Base-by-base conservation (phyloP, 257 asterid species). In the Primulina huaijiensis region DNA sequence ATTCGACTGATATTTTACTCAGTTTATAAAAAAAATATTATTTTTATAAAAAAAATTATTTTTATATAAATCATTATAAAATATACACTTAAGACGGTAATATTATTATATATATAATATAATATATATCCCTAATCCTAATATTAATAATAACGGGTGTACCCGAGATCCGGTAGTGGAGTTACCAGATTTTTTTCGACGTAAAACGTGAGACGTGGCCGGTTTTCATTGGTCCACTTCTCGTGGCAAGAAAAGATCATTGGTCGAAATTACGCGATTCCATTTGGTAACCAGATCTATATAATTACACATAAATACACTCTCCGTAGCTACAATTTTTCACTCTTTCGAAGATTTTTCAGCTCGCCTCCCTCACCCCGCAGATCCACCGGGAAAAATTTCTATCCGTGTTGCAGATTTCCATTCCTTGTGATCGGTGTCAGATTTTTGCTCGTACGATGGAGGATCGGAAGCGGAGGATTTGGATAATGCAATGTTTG, bases 181-280 rank as follows among this genome's bases (percentile, higher is more conserved):
- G 38, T 2, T 6, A 34, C 10, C 33, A 30, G 5, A 30, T 35
- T 35, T 7, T 37, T 8, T 37, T 37, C 43, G 14, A 37, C 43
- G 43, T 16, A 16, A 5, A 14, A 16, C 5, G 8, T 2, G 10
- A 4, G 9, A 80, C 85, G 88, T 69, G 88, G 74, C 85, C n/a
- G 0, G 5, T 8, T 37, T 0, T 14, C 0, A 83, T 80, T 83
- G 88, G 88, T 52, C 67, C 72, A 76, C 20, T 68, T 74, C 72
- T 50, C 88, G 88, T 83, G 85, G 83, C 78, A 6, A 52, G 8
- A 69, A 65, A 65, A 75, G 73, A 53, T 72, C 67, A 90, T 90
- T 90, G 97, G 97, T 79, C 46, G 79, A 80, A 57, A 78, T 84
- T 74, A 73, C 78, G 63, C 86, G 79, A 79, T 80, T 31, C 76